A percentile compares a stretch with the other conserved stretches of the same genome.
Conservation (phyloP, 2,329 filamentous ascomycete genomes). For the Aspergillus sp. region DNA sequence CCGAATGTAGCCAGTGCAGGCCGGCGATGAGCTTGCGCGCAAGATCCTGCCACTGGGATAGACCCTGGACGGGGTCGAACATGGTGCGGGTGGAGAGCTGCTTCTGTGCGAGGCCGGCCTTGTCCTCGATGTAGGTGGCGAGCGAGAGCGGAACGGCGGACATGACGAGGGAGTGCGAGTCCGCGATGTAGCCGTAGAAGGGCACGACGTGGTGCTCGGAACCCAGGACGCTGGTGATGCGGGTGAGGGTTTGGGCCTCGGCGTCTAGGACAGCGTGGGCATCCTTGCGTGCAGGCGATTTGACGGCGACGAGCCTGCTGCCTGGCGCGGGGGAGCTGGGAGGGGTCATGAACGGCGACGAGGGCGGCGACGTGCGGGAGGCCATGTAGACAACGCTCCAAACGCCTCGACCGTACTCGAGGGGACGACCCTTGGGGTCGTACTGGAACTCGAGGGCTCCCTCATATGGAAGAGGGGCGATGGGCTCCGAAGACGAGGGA, state of each 20-base stretch:
- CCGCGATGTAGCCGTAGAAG: conserved; percentile 44
- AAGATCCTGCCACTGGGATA: conserved; percentile 38
- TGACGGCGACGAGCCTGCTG: conserved; percentile 42
- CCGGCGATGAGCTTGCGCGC: conserved; percentile 40
- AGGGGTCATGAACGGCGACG: conserved; percentile 21
- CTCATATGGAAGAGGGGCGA: conserved; percentile 26
- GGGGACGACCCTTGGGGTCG: conserved; percentile 24
- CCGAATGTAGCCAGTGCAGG: conserved; percentile 43
- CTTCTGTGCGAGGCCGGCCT: conserved; percentile 26
- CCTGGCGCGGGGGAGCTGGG: conserved; percentile 35
- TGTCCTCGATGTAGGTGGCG: conserved; percentile 39
- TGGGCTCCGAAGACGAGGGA: background rate
- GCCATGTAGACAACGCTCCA: conserved; percentile 50
- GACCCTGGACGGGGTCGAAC: conserved; percentile 45
- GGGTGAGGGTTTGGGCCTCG: conserved; percentile 43
- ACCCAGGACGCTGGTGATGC: conserved; percentile 31
- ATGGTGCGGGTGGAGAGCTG: conserved; percentile 41
- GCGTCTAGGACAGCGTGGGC: conserved; percentile 38
- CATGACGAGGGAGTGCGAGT: conserved; percentile 42
- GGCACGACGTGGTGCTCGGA: conserved; percentile 40
- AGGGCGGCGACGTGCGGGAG: conserved; percentile 16
- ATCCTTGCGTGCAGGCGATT: conserved; percentile 41
- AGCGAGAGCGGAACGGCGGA: conserved; percentile 43
- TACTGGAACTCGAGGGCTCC: conserved; percentile 32
- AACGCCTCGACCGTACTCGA: conserved; percentile 44